Evolutionary conservation across 1,284 basidiomycete species (phyloP), one percentile per base, ranked within the genome.

Genomic region (Filobasidium uniguttulatum): DNA sequence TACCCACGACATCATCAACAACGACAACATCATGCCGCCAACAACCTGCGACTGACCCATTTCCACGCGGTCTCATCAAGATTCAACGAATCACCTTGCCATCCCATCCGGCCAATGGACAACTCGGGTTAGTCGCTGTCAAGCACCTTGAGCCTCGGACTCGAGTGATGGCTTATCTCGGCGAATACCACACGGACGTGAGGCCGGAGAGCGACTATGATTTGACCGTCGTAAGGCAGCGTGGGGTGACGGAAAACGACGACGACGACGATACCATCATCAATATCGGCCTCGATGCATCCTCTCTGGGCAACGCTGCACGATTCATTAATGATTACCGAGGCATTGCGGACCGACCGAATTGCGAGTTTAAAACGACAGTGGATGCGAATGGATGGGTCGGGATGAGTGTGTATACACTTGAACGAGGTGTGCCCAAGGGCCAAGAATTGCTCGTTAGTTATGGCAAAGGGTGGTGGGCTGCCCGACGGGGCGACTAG

Each of bases 401-500:
- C 56, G 72, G 80, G 48, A 89, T 91, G 76, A 75, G 79, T 56
- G 74, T 91, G 17, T 84, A 81, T 79, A 77, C 73, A 46, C 75
- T 75, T 50, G 69, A 66, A 38, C 72, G 76, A 31, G 70, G 69
- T 9, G 79, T 94, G 47, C 77, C 72, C 56, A 88, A 84, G 62
- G 85, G 85, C 2, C 79, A 87, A 14, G 90, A 94, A 67, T 76
- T 96, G 36, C 64, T 90, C 28, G 83, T 93, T 29, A 86, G 82
- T 20, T 94, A 94, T 62, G 89, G 89, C n/a, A 90, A 90, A 61
- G 75, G 77, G n/a, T 93, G 83, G 79, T 91, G 88, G 88, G 70
- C 66, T 22, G 74, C 74, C 43, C 47, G 65, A 36, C 56, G 49
- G 34, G 47, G 35, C 19, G n/a, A n/a, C n/a, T n/a, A n/a, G n/a